Conservation (phyloP, 1,284 basidiomycete species). For the Polyporus tsugae region DNA sequence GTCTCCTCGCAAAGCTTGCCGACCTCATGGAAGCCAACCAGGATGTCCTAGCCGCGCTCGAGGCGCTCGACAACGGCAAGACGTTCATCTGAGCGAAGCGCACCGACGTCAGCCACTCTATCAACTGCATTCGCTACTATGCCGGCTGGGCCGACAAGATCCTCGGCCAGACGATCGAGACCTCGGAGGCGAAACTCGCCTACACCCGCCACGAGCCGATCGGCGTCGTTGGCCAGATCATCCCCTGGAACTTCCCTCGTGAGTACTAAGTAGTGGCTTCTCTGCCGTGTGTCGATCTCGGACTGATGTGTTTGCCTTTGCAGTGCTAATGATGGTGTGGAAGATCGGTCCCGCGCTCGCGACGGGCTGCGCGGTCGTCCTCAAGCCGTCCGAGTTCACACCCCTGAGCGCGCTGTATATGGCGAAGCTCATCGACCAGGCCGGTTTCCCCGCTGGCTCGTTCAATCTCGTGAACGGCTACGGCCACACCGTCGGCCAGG, state of each 20-base stretch:
- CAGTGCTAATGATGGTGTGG: slow-evolving; percentile 82
- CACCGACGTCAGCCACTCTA: slow-evolving; percentile 77
- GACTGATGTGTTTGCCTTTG: neutral
- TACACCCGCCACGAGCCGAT: slow-evolving; percentile 94
- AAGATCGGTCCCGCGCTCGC: slow-evolving; percentile 89
- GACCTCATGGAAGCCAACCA: slow-evolving; percentile 75
- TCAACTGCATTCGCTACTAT: slow-evolving; percentile 77
- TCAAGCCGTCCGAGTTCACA: slow-evolving; percentile 93
- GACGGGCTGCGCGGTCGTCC: slow-evolving; percentile 82
- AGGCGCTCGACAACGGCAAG: slow-evolving; percentile 80
- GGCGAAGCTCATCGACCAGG: slow-evolving; percentile 55
- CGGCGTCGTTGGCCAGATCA: slow-evolving; percentile 90
- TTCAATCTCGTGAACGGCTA: slow-evolving; percentile 77
- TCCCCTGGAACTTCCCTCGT: slow-evolving; percentile 83
- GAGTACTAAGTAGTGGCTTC: slow-evolving; percentile 33
- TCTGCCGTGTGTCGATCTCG: neutral
- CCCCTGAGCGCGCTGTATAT: slow-evolving; percentile 81
- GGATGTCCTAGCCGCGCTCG: slow-evolving; percentile 81
- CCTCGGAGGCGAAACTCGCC: slow-evolving; percentile 72
- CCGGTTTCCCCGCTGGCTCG: slow-evolving; percentile 75
- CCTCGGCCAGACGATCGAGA: slow-evolving; percentile 83
- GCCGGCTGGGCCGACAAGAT: slow-evolving; percentile 91
- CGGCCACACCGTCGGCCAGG: slow-evolving; percentile 71
- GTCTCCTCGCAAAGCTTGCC: slow-evolving; percentile 76
- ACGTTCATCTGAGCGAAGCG: slow-evolving; percentile 78